A percentile compares a stretch with the other conserved stretches of the same genome.
Evolutionary conservation across 306 rosid species (phyloP).

Genomic region (Aeschynomene evenia): DNA sequence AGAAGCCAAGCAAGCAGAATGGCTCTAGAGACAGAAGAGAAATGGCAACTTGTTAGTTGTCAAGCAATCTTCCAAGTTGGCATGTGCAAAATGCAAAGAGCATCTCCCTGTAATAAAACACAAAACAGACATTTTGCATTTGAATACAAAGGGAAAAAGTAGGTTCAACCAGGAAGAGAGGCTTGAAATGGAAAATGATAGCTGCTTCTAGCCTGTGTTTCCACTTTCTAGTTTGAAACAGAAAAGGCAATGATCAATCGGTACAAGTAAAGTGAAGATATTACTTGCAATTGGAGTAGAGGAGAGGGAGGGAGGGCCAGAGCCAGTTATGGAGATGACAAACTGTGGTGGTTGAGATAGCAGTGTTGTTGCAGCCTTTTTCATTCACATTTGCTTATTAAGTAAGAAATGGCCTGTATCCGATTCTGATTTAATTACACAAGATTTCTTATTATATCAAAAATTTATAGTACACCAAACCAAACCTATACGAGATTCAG

Average conservation of each 20-base stretch:
- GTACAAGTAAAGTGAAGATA: neutral
- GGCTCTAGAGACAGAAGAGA: neutral
- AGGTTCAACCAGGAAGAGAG: neutral
- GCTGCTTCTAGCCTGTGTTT: neutral
- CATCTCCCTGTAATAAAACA: neutral
- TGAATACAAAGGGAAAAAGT: neutral
- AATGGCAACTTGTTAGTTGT: neutral
- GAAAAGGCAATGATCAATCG: constrained; percentile 33
- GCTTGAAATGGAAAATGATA: neutral
- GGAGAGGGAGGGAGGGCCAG: too few relatives aligned
- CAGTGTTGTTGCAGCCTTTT: constrained; percentile 9
- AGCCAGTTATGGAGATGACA: constrained; percentile 10
- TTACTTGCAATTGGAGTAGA: too few relatives aligned
- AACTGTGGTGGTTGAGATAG: constrained; percentile 25
- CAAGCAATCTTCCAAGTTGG: neutral
- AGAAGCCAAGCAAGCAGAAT: neutral
- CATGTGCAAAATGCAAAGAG: neutral
- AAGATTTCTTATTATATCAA: neutral
- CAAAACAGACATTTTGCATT: neutral
- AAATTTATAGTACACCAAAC: neutral
- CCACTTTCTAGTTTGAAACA: neutral
- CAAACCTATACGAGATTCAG: neutral
- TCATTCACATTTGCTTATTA: neutral
- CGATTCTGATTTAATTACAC: neutral
- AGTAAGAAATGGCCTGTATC: constrained; percentile 5